A percentile compares a stretch with the other conserved stretches of the same genome.
These are phyloP conservation scores for Flaveria sonorensis DNA, from an alignment of 129 eudicot genomes.

Conservation along the genomic window DNA sequence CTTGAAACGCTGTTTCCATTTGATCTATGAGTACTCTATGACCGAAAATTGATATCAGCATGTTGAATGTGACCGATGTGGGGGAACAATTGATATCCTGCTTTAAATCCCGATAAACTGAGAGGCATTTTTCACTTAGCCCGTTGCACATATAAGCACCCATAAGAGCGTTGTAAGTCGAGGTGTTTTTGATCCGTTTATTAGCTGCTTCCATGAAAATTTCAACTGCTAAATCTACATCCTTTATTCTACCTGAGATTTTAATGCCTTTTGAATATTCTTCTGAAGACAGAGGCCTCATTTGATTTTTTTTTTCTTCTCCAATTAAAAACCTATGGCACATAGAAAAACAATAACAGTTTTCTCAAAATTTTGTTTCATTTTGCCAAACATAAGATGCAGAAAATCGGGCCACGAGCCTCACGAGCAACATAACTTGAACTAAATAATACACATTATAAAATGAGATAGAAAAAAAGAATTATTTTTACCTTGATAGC, in stretches of 20 bases:
- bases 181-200: slow-evolving; percentile 40
- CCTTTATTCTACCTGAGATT: slow-evolving; percentile 62
- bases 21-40: slow-evolving; percentile 62
- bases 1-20: slow-evolving; percentile 59
- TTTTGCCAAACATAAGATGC: neutral
- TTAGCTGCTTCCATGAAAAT: slow-evolving; percentile 65
- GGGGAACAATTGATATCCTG: slow-evolving; percentile 55
- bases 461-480: neutral
- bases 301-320: slow-evolving; percentile 55
- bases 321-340: slow-evolving; percentile 71
- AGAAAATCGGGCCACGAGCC: too few species aligned
- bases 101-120: slow-evolving; percentile 59
- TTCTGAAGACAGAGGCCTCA: slow-evolving; percentile 57
- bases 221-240: slow-evolving; percentile 68
- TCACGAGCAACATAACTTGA: neutral
- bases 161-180: slow-evolving; percentile 76
- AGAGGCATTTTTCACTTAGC: slow-evolving; percentile 52
- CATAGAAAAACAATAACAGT: neutral
- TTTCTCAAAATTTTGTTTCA: neutral
- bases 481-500: slow-evolving; percentile 55
- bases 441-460: slow-evolving; percentile 6
- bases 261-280: slow-evolving; percentile 78
- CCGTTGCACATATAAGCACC: slow-evolving; percentile 57
- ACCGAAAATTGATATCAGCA: slow-evolving; percentile 66
- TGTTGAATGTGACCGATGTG: slow-evolving; percentile 71